A percentile compares a stretch with the other conserved stretches of the same genome.
Conservation (phyloP, 2,329 filamentous ascomycete genomes). For the Fusarium sp. region DNA sequence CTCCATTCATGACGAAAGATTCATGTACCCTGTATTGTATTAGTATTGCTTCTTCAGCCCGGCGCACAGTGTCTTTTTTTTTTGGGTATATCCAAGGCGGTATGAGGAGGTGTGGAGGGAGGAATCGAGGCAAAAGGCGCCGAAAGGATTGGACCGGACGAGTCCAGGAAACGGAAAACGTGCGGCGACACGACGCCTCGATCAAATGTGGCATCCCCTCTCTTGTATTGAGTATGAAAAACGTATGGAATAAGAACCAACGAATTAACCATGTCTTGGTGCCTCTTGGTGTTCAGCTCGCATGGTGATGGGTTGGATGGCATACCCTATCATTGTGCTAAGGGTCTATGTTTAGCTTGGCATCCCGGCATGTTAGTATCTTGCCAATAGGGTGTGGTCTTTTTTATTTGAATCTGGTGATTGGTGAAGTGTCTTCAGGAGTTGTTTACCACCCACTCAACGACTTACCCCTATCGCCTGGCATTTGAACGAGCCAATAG, state of each 20-base stretch:
- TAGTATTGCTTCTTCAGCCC: slow-evolving; percentile 48
- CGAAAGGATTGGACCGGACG: slow-evolving; percentile 15
- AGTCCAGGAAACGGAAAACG: slow-evolving; percentile 26
- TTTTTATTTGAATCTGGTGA: background rate
- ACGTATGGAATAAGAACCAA: slow-evolving; percentile 35
- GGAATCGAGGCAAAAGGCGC: slow-evolving; percentile 19
- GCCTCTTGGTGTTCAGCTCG: background rate
- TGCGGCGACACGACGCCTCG: slow-evolving; percentile 44
- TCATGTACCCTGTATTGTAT: slow-evolving; percentile 48
- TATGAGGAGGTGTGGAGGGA: slow-evolving; percentile 18
- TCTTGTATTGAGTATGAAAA: slow-evolving; percentile 50
- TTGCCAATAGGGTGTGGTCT: background rate
- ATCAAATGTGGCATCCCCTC: slow-evolving; percentile 53
- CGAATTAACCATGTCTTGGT: background rate
- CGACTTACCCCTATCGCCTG: background rate
- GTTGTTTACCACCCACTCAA: rapidly evolving
- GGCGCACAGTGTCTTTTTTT: slow-evolving; percentile 49
- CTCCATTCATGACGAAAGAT: slow-evolving; percentile 18
- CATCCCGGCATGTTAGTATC: background rate
- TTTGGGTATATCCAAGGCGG: slow-evolving; percentile 25
- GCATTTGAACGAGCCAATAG: background rate
- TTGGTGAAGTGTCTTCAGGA: background rate
- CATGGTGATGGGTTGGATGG: background rate
- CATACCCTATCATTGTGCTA: background rate
- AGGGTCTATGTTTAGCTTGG: background rate